Evolutionary conservation across 75 land plant species (phyloP).

Genomic region (Pinus tabuliformis): DNA sequence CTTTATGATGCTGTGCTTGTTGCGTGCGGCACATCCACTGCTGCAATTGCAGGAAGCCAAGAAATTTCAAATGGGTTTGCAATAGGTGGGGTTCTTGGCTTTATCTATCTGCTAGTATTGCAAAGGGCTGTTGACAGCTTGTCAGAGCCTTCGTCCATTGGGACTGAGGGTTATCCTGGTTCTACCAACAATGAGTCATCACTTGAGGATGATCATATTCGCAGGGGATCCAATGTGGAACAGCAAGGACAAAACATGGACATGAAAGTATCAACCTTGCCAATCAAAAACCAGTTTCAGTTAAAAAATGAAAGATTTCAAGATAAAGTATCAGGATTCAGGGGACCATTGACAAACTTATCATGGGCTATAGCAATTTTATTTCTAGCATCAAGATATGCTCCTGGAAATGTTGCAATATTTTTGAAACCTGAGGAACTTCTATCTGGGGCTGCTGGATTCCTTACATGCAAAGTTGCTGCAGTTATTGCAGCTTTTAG

Average conservation of each 20-base stretch:
- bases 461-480: constrained; percentile 70
- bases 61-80: constrained; percentile 52
- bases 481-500: constrained; percentile 64
- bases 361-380: constrained; percentile 29
- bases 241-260: neutral
- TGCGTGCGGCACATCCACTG: constrained; percentile 35
- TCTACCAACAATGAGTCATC: neutral
- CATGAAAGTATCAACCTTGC: neutral
- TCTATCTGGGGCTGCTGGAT: constrained; percentile 64
- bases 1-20: constrained; percentile 53
- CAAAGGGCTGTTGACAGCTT: constrained; percentile 79
- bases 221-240: neutral
- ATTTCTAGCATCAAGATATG: constrained; percentile 29
- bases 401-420: constrained; percentile 17
- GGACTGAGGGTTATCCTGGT: neutral
- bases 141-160: constrained; percentile 6
- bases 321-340: constrained; percentile 19
- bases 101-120: constrained; percentile 62
- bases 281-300: neutral
- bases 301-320: neutral
- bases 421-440: constrained; percentile 46
- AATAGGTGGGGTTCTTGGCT: constrained; percentile 60
- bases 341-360: constrained; percentile 38
- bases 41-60: constrained; percentile 23
- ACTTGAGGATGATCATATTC: neutral